Conservation (phyloP, 805 yeast species). For the Metschnikowia koreensis region DNA sequence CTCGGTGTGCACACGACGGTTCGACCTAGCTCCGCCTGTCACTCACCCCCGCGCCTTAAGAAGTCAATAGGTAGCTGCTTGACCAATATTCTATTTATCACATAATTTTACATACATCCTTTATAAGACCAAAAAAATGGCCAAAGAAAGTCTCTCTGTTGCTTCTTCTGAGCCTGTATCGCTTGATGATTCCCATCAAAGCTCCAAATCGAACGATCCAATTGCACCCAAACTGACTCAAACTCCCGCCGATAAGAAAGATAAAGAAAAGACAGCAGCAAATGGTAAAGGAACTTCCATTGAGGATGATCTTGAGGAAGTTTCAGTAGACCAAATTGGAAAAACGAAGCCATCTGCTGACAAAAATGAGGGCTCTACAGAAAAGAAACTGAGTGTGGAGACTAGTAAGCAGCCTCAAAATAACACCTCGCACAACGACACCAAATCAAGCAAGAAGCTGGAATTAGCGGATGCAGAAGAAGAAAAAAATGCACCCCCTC, state of each 20-base stretch:
- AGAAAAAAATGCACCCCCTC: conserved; percentile 30
- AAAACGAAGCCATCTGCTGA: neutral
- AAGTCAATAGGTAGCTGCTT: neutral
- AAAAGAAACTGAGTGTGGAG: neutral
- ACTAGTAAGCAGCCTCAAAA: neutral
- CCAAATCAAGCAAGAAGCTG: neutral
- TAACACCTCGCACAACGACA: neutral
- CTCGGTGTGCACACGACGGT: neutral
- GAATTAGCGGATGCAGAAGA: conserved; percentile 7
- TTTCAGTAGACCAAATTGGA: neutral
- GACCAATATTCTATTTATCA: neutral
- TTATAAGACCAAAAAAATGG: neutral
- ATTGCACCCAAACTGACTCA: neutral
- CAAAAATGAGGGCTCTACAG: neutral
- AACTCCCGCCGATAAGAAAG: neutral
- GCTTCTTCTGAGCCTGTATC: conserved; percentile 37
- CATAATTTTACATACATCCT: neutral
- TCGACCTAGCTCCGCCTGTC: neutral
- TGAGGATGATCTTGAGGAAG: conserved; percentile 8
- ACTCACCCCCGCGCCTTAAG: conserved; percentile 5
- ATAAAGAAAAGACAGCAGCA: neutral
- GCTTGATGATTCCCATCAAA: conserved; percentile 19
- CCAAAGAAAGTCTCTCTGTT: conserved; percentile 27
- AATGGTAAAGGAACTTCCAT: neutral
- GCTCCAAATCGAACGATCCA: neutral